Base-by-base conservation (phyloP, 345 rosid genomes). In the Alliaria petiolata region DNA sequence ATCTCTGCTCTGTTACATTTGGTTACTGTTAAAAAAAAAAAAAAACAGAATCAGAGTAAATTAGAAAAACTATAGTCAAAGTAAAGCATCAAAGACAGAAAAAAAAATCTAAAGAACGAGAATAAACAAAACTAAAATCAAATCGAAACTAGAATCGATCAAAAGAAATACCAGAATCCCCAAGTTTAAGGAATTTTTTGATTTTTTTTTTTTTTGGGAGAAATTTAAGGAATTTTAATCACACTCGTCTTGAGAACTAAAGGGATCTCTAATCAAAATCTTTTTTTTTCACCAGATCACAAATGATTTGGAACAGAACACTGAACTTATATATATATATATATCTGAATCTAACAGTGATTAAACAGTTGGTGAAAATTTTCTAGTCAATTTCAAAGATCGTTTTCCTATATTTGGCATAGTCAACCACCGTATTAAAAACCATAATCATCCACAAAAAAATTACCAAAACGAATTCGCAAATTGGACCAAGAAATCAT, bases 1-100 rank as follows among this genome's bases (percentile, higher is more conserved):
- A n/a, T 53, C 78, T 88, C 93, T 13, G 98, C 97, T 80, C 97
- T 82, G 72, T 79, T 88, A 83, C 93, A 91, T 55, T 81, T 88
- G 0, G 92, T 95, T 62, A 95, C 99, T 95, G 97, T 65, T 78
- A 78, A 46, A 55, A 69, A 38, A n/a, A n/a, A n/a, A n/a, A n/a
- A 79, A 46, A 55, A 69, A 38, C 79, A 70, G 38, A 69, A 65
- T 3, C 38, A 66, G 34, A 56, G 39, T 35, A 44, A 72, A 30
- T 3, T 28, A 46, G 11, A 14, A 20, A n/a, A 6, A 56, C 6
- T 2, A 26, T 13, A 59, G 43, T 61, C 52, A 42, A 30, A 54
- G 10, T 45, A 42, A 63, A 52, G 7, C 58, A 65, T 55, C 35
- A 60, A 12, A 28, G 3, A 19, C 22, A 30, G n/a, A 31, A 40